Conservation (phyloP, 1,284 basidiomycete genomes). For the Peniophora sp. region DNA sequence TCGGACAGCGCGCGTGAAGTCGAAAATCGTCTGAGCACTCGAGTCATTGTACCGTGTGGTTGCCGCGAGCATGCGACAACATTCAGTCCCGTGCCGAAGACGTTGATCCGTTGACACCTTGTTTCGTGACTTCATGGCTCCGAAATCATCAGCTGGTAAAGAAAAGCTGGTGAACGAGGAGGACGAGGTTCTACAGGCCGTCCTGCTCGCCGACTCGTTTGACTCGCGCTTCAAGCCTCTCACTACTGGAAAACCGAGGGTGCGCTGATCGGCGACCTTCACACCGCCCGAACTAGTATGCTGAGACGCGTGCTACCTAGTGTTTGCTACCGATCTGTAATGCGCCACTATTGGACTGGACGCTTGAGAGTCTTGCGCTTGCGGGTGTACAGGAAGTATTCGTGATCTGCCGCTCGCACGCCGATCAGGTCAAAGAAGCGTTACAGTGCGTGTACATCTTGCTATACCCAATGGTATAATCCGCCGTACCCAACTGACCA, state of each 20-base stretch:
- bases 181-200: slow-evolving; percentile 82
- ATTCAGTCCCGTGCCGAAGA: slow-evolving; percentile 4
- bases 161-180: slow-evolving; percentile 60
- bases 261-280: slow-evolving; percentile 23
- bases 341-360: slow-evolving; percentile 91
- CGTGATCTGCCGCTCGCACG: slow-evolving; percentile 85
- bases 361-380: slow-evolving; percentile 86
- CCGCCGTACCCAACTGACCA: background rate
- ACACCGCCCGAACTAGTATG: slow-evolving; percentile 1
- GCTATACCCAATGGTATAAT: slow-evolving; percentile 1
- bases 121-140: slow-evolving; percentile 38
- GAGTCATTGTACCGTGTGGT: background rate
- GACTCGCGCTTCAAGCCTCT: slow-evolving; percentile 89
- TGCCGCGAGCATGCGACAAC: background rate
- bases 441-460: slow-evolving; percentile 53
- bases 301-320: slow-evolving; percentile 27
- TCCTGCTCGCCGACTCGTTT: slow-evolving; percentile 92
- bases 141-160: slow-evolving; percentile 51
- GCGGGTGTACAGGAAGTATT: slow-evolving; percentile 95
- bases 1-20: too few species aligned
- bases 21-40: too few species aligned
- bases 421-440: slow-evolving; percentile 74
- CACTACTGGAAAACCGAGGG: slow-evolving; percentile 76
- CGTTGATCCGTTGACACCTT: background rate
- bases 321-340: slow-evolving; percentile 93